Percentiles rank a stretch among this genome's conserved stretches.
Evolutionary conservation across 805 yeast species (phyloP).

Genomic region (Yamadazyma akitaensis): DNA sequence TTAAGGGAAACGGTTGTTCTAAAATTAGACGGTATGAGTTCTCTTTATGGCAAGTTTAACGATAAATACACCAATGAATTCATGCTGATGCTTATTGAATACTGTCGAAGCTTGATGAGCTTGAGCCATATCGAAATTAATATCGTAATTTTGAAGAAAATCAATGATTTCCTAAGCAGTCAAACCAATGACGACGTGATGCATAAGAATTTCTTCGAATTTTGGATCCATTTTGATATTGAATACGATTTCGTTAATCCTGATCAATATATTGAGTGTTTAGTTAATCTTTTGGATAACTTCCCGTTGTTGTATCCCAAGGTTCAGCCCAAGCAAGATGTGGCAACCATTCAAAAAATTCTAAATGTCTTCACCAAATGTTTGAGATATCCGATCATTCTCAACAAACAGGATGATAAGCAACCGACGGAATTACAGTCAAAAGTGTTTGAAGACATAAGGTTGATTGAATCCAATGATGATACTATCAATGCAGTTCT

Average conservation of each 20-base stretch:
- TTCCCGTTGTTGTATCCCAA: conserved; percentile 47
- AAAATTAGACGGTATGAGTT: conserved; percentile 62
- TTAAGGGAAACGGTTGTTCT: conserved; percentile 63
- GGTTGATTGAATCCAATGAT: conserved; percentile 23
- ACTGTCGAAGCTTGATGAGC: conserved; percentile 38
- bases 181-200: conserved; percentile 16
- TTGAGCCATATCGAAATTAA: conserved; percentile 49
- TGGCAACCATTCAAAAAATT: conserved; percentile 44
- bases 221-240: conserved; percentile 46
- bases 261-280: conserved; percentile 54
- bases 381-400: conserved; percentile 70
- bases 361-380: conserved; percentile 60
- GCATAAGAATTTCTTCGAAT: conserved; percentile 39
- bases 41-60: conserved; percentile 51
- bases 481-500: conserved; percentile 41
- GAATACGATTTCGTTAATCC: conserved; percentile 41
- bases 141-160: conserved; percentile 51
- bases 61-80: conserved; percentile 21
- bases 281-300: conserved; percentile 52
- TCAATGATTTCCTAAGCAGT: conserved; percentile 44
- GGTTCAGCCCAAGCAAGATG: conserved; percentile 26
- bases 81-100: conserved; percentile 59
- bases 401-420: conserved; percentile 50
- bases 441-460: conserved; percentile 51
- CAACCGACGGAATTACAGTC: conserved; percentile 60